phyloP scores from a whole-genome alignment of 345 rosid genomes.

The Limnanthes douglasii region DNA sequence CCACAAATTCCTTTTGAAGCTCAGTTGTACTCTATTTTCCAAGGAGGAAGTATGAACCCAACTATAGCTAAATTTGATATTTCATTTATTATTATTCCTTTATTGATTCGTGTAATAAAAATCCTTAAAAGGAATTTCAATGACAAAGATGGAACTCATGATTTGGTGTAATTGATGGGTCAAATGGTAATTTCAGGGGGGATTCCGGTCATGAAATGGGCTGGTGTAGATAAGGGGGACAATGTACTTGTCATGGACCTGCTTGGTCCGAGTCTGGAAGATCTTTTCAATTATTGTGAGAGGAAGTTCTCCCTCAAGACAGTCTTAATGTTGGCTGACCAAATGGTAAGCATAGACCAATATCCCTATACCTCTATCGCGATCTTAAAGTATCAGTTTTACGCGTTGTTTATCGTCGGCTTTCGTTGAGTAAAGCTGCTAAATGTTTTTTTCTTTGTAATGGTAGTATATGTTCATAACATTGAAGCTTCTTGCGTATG shows the following conservation, averaged over 20 bases:
- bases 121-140: too few species aligned
- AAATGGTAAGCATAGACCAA: slow-evolving; percentile 43
- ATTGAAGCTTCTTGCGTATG: too few species aligned
- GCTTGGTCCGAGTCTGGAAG: slow-evolving; percentile 92
- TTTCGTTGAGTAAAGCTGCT: too few species aligned
- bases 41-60: slow-evolving; percentile 93
- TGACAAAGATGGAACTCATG: too few species aligned
- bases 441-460: neutral
- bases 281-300: slow-evolving; percentile 78
- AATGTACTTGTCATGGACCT: slow-evolving; percentile 71
- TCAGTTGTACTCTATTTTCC: slow-evolving; percentile 57
- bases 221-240: slow-evolving; percentile 71
- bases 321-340: slow-evolving; percentile 81
- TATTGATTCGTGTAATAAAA: too few species aligned
- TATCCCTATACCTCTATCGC: neutral
- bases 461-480: too few species aligned
- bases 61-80: too few species aligned
- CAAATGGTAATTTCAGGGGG: slow-evolving; percentile 78
- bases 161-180: too few species aligned
- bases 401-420: too few species aligned
- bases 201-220: slow-evolving; percentile 70
- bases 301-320: slow-evolving; percentile 83
- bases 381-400: too few species aligned
- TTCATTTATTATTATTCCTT: neutral
- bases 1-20: slow-evolving; percentile 90